Evolutionary conservation across 2,329 filamentous ascomycete species (phyloP), one percentile per base, ranked within the genome.

Genomic region (Trematosphaeria pertusa): DNA sequence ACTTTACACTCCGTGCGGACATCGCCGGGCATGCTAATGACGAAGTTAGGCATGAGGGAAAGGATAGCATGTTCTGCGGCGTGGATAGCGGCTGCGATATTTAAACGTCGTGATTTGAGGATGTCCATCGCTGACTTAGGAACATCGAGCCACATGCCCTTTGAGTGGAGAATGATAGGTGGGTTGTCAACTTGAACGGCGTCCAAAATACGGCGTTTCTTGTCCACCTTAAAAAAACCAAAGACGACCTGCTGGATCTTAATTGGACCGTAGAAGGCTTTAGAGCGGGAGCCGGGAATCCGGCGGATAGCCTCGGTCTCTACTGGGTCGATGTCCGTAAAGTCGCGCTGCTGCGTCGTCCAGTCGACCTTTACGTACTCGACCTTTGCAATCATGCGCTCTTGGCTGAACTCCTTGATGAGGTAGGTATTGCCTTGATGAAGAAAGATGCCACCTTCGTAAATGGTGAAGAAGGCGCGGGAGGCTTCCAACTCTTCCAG

Each of bases 161-260:
- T 95, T 61, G 85, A 89, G 65, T 87, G 82, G 3, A 91, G 84
- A 38, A 94, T 84, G 40, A 97, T 90, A 0, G 94, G 91, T 3
- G 93, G 92, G 58, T 96, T 96, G 69, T 97, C 90, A 17, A 97
- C 91, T 49, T 93, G 84, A 0, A 97, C 87, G 2, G 93, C 93
- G 68, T 99, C 94, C 11, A 97, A 82, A 46, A 97, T 89, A 2
- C 90, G 85, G 1, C 88, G 84, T 58, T 85, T 87, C 65, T 87
- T 88, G 72, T 97, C 92, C n/a, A 97, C 78, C 69, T 97, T 97
- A 81, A 97, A 97, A 76, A 94, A 99, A 2, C 94, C 94, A 69
- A 95, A 97, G 2, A 99, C 91, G 21, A 89, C 87, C 57, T 93
- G 88, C 54, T 87, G 84, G 62, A 97, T 92, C 61, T 88, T 87